These are phyloP conservation scores for Boletus rubescentipes DNA, from an alignment of 768 basidiomycete species.

Conservation along the genomic window DNA sequence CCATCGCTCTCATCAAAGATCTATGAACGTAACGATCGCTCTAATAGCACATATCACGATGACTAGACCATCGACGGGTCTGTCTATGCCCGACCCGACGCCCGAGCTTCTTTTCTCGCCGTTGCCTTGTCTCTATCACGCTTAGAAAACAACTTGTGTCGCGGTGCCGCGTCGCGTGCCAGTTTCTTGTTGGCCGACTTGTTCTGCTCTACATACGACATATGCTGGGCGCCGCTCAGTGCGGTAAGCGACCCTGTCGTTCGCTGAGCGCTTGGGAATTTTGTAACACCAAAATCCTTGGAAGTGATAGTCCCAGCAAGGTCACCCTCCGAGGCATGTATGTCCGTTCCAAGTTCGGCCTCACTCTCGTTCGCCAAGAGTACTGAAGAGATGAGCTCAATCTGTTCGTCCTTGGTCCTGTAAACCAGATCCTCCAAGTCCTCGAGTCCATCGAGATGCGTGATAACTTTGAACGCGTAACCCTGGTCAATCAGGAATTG, in stretches of 20 bases:
- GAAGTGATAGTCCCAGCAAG: slow-evolving; percentile 83
- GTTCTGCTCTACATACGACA: slow-evolving; percentile 92
- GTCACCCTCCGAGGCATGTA: slow-evolving; percentile 81
- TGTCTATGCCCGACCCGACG: slow-evolving; percentile 29
- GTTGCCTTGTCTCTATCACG: slow-evolving; percentile 73
- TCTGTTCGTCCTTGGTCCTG: slow-evolving; percentile 87
- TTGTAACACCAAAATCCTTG: slow-evolving; percentile 74
- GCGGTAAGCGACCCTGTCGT: slow-evolving; percentile 81
- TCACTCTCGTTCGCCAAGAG: slow-evolving; percentile 88
- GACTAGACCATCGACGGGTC: not conserved
- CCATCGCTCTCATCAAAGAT: slow-evolving; percentile 15
- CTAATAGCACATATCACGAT: slow-evolving; percentile 17
- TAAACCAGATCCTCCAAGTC: slow-evolving; percentile 87
- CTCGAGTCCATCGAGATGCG: slow-evolving; percentile 91
- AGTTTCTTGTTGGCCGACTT: slow-evolving; percentile 86
- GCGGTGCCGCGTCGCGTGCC: slow-evolving; percentile 48
- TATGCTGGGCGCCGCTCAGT: slow-evolving; percentile 85
- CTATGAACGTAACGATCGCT: slow-evolving; percentile 15
- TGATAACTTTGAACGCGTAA: slow-evolving; percentile 99
- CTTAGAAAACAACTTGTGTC: slow-evolving; percentile 81
- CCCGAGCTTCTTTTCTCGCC: slow-evolving; percentile 46
- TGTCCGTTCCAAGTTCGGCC: slow-evolving; percentile 84
- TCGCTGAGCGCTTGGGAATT: slow-evolving; percentile 67
- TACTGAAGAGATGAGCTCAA: slow-evolving; percentile 93
- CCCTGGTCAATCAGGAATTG: slow-evolving; percentile 99